phyloP scores from a whole-genome alignment of 169 alveolate genomes.

The Eimeria acervulina region DNA sequence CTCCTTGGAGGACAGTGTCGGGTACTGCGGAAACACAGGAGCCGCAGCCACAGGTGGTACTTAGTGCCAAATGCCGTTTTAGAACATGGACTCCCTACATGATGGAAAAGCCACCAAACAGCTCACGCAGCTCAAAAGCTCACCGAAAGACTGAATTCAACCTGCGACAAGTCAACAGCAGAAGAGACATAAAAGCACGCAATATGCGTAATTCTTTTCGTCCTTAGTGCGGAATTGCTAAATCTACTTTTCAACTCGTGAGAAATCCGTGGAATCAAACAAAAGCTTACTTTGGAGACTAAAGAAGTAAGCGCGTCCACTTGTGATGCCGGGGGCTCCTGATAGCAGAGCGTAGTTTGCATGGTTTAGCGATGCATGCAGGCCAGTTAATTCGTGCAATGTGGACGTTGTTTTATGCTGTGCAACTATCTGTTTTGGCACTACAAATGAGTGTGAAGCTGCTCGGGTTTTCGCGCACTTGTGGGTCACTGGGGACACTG shows the following conservation, averaged over 20 bases:
- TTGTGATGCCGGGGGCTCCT: not conserved
- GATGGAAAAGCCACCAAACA: not conserved
- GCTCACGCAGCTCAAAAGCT: not conserved
- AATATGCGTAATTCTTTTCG: not conserved
- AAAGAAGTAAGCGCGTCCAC: not conserved
- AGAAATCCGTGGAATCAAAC: not conserved
- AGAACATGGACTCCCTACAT: not conserved
- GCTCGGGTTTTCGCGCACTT: not conserved
- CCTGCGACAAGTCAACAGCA: constrained; percentile 52
- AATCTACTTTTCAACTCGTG: not conserved
- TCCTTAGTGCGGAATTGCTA: not conserved
- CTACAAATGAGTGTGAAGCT: not conserved
- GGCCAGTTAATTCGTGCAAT: not conserved
- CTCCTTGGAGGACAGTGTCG: constrained; percentile 33
- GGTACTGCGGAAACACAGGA: constrained; percentile 16
- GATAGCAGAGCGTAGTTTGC: not conserved
- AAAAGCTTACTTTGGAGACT: not conserved
- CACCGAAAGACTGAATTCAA: constrained; percentile 31
- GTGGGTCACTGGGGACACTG: not conserved
- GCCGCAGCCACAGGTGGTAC: not conserved
- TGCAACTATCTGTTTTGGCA: not conserved
- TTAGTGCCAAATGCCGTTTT: not conserved
- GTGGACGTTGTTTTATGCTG: not conserved
- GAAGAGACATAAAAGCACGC: not conserved
- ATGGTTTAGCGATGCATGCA: not conserved